Evolutionary conservation across 2,329 filamentous ascomycete genomes (phyloP).

Genomic region (Pseudopyrenochaeta lycopersici): DNA sequence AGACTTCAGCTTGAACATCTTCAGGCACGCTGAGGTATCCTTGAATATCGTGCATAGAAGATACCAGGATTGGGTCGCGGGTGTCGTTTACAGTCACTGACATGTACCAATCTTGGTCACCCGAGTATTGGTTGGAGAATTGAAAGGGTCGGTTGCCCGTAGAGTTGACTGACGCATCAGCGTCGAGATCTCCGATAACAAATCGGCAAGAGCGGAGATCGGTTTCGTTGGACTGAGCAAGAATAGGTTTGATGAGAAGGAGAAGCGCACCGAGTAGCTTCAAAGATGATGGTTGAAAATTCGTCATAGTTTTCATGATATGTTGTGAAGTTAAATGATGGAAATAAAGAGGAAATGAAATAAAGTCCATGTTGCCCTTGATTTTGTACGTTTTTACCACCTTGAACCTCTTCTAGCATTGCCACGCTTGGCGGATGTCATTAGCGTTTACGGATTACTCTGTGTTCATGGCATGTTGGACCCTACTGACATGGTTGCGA

Average conservation of each 20-base stretch:
- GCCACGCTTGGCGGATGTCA: no score
- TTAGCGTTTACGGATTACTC: no score
- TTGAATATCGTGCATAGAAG: background rate
- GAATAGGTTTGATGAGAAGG: background rate
- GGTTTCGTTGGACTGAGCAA: background rate
- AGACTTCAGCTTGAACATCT: background rate
- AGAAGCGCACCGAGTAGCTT: background rate
- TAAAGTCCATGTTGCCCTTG: no score
- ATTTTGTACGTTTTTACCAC: no score
- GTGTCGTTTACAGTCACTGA: slow-evolving; percentile 4
- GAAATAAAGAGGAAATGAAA: no score
- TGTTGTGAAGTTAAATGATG: no score
- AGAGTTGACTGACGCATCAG: slow-evolving; percentile 1
- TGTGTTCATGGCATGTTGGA: no score
- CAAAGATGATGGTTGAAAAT: no score
- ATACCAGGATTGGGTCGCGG: background rate
- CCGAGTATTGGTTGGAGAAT: background rate
- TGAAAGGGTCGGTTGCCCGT: slow-evolving; percentile 2
- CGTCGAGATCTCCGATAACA: background rate
- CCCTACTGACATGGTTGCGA: no score
- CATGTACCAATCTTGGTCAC: slow-evolving; percentile 1
- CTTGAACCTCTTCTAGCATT: no score
- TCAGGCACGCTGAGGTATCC: slow-evolving; percentile 1
- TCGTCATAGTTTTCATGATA: no score
- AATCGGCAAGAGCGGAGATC: background rate